Evolutionary conservation across 331 rosid species (phyloP), one percentile per base, ranked within the genome.

Genomic region (Telfairia occidentalis): DNA sequence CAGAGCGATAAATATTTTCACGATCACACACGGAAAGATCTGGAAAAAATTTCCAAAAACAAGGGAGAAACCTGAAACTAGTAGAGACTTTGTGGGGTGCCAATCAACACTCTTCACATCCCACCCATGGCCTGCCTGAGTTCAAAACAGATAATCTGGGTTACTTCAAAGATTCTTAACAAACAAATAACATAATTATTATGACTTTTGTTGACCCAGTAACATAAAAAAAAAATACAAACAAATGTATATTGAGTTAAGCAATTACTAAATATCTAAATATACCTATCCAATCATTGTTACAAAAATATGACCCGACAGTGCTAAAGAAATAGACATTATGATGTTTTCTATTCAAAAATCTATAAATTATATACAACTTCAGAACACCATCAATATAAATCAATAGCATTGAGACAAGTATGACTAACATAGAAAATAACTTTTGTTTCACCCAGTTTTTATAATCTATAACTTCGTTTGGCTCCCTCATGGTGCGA

Each of bases 81-180:
- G 84, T 34, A 95, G 87, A 78, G 99, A 92, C 59, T 95, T 95
- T 53, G 97, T 85, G 35, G 99, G 97, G 83, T 95, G 99, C 97
- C 99, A 95, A 77, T 95, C 99, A 87, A 95, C 97, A 83, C 97
- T 90, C 90, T 95, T 95, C 88, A 95, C 99, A 85, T 95, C 99
- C 99, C 99, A 95, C 84, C 99, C 97, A 84, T 92, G 97, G 97
- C 97, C 97, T 92, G 97, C 92, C 97, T 92, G 96, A 87, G 95
- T 92, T 86, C 91, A 92, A 92, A 92, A 63, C 86, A 82, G 65
- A 61, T 79, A 81, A 35, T 84, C 82, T 77, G 65, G 82, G 85
- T 83, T 83, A 86, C 83, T 79, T 78, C 77, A 55, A 73, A 77
- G 78, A 74, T 58, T 59, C 65, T 49, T 64, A 59, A 69, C 67